phyloP scores from a whole-genome alignment of 2,329 filamentous ascomycete species.

The Talaromyces albobiverticillius region DNA sequence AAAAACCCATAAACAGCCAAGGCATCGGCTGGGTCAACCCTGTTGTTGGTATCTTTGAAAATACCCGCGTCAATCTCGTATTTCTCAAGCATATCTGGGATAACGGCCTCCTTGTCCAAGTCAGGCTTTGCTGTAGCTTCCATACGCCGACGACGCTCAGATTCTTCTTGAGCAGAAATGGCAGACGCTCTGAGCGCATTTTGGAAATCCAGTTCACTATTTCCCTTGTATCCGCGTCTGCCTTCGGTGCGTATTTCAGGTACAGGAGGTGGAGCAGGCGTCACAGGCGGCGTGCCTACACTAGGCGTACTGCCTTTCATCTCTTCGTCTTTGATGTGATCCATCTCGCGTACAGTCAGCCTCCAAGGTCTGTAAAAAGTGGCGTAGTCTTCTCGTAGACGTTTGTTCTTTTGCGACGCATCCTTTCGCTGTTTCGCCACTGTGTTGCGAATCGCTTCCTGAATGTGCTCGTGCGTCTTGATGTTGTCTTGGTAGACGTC shows the following conservation, averaged over 20 bases:
- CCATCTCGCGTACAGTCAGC: conserved; percentile 40
- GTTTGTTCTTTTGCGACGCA: conserved; percentile 37
- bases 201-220: conserved; percentile 50
- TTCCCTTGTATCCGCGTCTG: conserved; percentile 45
- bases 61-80: conserved; percentile 35
- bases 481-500: conserved; percentile 44
- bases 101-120: conserved; percentile 43
- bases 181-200: conserved; percentile 47
- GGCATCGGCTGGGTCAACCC: conserved; percentile 36
- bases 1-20: conserved; percentile 45
- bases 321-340: conserved; percentile 37
- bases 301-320: conserved; percentile 36
- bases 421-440: conserved; percentile 39
- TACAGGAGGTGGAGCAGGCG: conserved; percentile 29
- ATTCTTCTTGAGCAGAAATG: conserved; percentile 47
- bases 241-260: conserved; percentile 27
- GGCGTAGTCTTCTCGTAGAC: conserved; percentile 39
- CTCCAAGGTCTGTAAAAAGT: conserved; percentile 46
- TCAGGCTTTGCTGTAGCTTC: conserved; percentile 45
- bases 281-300: conserved; percentile 33
- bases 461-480: conserved; percentile 36
- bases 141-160: conserved; percentile 42
- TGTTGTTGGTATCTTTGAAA: conserved; percentile 49
- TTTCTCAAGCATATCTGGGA: conserved; percentile 47
- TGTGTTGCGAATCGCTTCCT: conserved; percentile 35